Base-by-base conservation (phyloP, 345 rosid species). In the Citrus maxima region DNA sequence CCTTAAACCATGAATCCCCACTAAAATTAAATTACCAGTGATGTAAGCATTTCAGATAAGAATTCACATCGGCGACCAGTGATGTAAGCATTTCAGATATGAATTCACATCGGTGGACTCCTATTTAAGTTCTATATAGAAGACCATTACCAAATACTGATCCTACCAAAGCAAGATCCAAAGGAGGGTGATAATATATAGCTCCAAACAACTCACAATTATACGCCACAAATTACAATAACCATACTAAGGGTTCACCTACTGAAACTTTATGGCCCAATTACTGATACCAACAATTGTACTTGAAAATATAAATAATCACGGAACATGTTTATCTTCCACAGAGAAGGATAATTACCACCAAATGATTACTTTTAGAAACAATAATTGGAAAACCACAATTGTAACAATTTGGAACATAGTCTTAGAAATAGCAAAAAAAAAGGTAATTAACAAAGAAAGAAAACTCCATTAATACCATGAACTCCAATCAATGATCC, bases 401-500 rank as follows among this genome's bases (percentile, higher is more conserved):
- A 51, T n/a, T 64, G 61, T 21, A 65, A 75, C 37, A 46, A 32
- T 54, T 28, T 64, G 34, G 28, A 65, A 64, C 61, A 28, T 10
- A 46, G 10, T 7, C 27, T 21, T 49, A 13, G 56, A 63, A 62
- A 65, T 49, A 27, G 28, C 62, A 30, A 28, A 34, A 30, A 18
- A 40, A 35, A 16, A 49, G 19, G 22, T 9, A 49, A 34, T 7
- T 10, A 66, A 58, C 49, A 76, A 40, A 51, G 77, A 7, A 64
- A 62, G 28, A 49, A n/a, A 61, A 38, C 56, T 14, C 13, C 37
- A 77, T 65, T 7, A 67, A 59, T 84, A 87, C 92, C 92, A 51
- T 82, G 90, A 79, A 77, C 80, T 78, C 90, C 89, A 73, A 83
- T 40, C 62, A 84, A 54, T 25, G 90, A 81, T 78, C 90, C 90